These are phyloP conservation scores for Leccinellum rugosiceps DNA, from an alignment of 768 basidiomycete species.

Conservation along the genomic window DNA sequence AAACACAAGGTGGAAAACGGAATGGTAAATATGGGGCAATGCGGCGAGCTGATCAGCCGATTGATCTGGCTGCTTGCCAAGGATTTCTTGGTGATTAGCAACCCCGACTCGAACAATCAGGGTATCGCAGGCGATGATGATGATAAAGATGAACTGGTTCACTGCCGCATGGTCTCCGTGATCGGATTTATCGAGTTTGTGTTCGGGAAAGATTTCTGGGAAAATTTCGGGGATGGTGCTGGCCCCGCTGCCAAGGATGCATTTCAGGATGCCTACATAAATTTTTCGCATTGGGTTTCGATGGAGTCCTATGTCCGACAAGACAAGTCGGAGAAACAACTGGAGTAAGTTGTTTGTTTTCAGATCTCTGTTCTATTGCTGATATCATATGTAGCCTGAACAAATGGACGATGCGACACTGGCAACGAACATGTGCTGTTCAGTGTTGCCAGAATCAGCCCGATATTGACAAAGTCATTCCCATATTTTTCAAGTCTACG, in stretches of 20 bases:
- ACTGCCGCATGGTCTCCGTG: not conserved
- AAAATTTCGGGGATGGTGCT: not conserved
- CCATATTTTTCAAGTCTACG: not conserved
- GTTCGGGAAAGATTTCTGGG: not conserved
- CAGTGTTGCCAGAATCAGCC: not conserved
- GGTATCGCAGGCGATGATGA: no score
- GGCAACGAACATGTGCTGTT: not conserved
- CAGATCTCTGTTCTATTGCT: not conserved
- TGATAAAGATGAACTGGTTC: not conserved
- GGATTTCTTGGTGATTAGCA: not conserved
- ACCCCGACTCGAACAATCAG: not conserved
- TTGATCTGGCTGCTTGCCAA: no score
- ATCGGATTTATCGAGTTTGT: conserved; percentile 2
- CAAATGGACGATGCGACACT: not conserved
- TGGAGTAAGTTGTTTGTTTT: not conserved
- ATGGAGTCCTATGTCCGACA: not conserved
- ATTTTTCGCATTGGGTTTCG: not conserved
- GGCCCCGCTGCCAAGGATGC: not conserved
- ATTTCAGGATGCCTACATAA: not conserved
- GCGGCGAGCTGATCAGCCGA: conserved; percentile 11
- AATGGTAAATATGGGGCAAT: no score
- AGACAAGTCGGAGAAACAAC: not conserved
- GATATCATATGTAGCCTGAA: not conserved
- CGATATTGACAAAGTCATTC: not conserved
- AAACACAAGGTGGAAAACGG: no score